phyloP scores from a whole-genome alignment of 1,284 basidiomycete species.

The Ceratobasidium sp. region DNA sequence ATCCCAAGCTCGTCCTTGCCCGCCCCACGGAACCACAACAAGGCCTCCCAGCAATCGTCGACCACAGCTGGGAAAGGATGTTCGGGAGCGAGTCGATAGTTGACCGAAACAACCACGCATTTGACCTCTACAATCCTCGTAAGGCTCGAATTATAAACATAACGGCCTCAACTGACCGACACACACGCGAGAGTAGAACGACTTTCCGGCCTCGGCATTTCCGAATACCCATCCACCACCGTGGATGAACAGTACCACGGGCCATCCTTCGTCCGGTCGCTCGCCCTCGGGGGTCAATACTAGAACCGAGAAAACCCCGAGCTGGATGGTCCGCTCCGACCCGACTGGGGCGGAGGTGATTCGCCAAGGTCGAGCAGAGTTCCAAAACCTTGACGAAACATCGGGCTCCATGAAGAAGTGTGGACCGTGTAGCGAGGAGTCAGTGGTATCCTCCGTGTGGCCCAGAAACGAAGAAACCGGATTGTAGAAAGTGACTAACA shows the following conservation, averaged over 20 bases:
- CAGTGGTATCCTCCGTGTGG: no score
- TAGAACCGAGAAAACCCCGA: constrained; percentile 58
- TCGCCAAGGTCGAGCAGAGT: not conserved
- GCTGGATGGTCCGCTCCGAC: constrained; percentile 22
- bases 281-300: constrained; percentile 64
- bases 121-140: constrained; percentile 52
- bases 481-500: no score
- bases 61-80: constrained; percentile 74
- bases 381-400: no score
- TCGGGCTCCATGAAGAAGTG: no score
- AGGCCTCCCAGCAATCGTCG: constrained; percentile 70
- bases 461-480: no score
- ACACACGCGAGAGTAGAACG: constrained; percentile 55
- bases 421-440: no score
- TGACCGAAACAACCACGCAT: constrained; percentile 66
- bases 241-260: constrained; percentile 66
- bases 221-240: constrained; percentile 54
- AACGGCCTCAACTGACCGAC: constrained; percentile 70
- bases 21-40: constrained; percentile 65
- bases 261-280: constrained; percentile 62
- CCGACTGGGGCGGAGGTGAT: not conserved
- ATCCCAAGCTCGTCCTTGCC: constrained; percentile 53
- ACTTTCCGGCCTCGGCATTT: constrained; percentile 27
- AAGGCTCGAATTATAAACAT: no score
- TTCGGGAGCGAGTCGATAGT: constrained; percentile 79